Percentiles rank a stretch among this genome's conserved stretches.
Conservation (phyloP, 192 early-diverging fungal species). For the Coemansia sp. region DNA sequence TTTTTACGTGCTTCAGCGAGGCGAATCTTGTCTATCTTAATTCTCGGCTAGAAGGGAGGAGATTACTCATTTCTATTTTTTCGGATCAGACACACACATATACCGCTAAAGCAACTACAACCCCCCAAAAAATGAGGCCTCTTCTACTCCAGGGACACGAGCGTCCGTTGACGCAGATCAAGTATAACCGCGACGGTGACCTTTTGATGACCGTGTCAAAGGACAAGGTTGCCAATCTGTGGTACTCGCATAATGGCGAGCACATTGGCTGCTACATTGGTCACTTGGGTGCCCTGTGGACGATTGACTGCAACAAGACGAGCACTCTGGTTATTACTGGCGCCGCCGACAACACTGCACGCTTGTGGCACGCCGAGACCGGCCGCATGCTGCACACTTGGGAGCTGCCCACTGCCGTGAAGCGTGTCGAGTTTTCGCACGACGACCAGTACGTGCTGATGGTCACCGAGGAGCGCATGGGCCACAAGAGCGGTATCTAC, state of each 20-base stretch:
- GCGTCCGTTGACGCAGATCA: conserved; percentile 95
- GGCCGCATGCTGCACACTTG: conserved; percentile 92
- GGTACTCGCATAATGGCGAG: conserved; percentile 99
- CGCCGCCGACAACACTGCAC: conserved; percentile 89
- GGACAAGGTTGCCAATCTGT: conserved; percentile 91
- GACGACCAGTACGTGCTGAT: conserved; percentile 87
- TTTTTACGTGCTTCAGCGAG: conserved; percentile 1
- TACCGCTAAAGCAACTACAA: neutral
- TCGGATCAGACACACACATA: neutral
- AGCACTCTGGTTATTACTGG: conserved; percentile 83
- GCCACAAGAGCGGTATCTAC: conserved; percentile 82
- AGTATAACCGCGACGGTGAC: conserved; percentile 98
- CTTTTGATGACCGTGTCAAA: conserved; percentile 94
- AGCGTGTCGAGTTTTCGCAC: conserved; percentile 88
- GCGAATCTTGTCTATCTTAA: conserved; percentile 4
- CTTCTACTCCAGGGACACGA: conserved; percentile 97
- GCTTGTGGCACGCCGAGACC: conserved; percentile 91
- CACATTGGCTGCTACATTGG: conserved; percentile 92
- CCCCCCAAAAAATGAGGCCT: conserved; percentile 57
- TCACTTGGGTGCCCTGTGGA: conserved; percentile 94
- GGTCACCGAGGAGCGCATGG: conserved; percentile 98
- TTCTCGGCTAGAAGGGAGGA: conserved; percentile 3
- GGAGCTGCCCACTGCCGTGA: conserved; percentile 89
- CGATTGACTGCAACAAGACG: conserved; percentile 88
- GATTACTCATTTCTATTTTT: neutral